Evolutionary conservation across 2,329 filamentous ascomycete genomes (phyloP).

Genomic region (Cadophora sp.): DNA sequence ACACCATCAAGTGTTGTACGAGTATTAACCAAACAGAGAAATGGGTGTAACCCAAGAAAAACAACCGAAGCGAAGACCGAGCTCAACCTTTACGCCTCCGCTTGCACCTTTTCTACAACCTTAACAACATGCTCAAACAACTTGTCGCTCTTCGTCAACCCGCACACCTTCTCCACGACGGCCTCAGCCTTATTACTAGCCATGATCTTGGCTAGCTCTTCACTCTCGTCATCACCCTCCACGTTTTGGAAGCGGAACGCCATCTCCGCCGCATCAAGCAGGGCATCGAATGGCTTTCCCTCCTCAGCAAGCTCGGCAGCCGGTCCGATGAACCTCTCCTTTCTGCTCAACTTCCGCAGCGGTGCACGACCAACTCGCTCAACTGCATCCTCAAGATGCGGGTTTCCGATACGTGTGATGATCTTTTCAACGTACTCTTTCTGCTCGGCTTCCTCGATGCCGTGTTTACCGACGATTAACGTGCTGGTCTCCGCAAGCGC

Average conservation of each 20-base stretch:
- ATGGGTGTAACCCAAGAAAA: slow-evolving; percentile 10
- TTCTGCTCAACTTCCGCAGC: slow-evolving; percentile 89
- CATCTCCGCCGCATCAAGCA: slow-evolving; percentile 88
- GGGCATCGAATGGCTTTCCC: slow-evolving; percentile 72
- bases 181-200: slow-evolving; percentile 74
- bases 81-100: slow-evolving; percentile 38
- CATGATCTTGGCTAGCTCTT: slow-evolving; percentile 85
- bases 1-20: background rate
- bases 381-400: slow-evolving; percentile 88
- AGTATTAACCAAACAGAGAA: background rate
- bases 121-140: slow-evolving; percentile 78
- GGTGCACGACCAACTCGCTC: slow-evolving; percentile 96
- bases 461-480: slow-evolving; percentile 87
- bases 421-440: slow-evolving; percentile 90
- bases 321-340: slow-evolving; percentile 95
- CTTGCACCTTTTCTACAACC: slow-evolving; percentile 85
- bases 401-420: slow-evolving; percentile 91
- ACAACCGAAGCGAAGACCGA: slow-evolving; percentile 22
- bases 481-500: slow-evolving; percentile 85
- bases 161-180: slow-evolving; percentile 82
- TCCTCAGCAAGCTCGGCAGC: slow-evolving; percentile 87
- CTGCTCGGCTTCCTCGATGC: slow-evolving; percentile 77
- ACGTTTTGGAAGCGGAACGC: slow-evolving; percentile 95
- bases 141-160: slow-evolving; percentile 77
- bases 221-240: slow-evolving; percentile 87